Percentiles rank a stretch among this genome's conserved stretches.
These are phyloP conservation scores for Mrakia blollopis DNA, from an alignment of 768 basidiomycete genomes.

Conservation along the genomic window DNA sequence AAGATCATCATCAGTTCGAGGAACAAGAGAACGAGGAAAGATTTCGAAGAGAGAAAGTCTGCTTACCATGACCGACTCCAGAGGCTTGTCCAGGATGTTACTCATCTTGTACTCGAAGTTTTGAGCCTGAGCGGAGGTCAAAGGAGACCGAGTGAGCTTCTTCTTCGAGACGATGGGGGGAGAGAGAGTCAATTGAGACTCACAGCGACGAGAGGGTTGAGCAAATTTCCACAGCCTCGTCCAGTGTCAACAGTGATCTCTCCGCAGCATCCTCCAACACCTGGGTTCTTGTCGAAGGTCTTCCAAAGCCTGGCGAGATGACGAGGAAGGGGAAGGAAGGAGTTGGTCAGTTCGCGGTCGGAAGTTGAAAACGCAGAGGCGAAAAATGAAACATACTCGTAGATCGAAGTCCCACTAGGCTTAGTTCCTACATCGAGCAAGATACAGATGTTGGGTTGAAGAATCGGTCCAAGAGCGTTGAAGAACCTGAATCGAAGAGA, in stretches of 20 bases:
- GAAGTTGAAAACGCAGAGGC: too few species aligned
- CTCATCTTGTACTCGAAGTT: slow-evolving; percentile 46
- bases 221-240: slow-evolving; percentile 55
- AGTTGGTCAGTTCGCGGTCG: not conserved
- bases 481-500: slow-evolving; percentile 3
- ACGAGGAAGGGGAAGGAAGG: not conserved
- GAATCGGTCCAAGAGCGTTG: slow-evolving; percentile 31
- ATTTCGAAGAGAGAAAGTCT: not conserved
- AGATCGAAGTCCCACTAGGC: slow-evolving; percentile 49
- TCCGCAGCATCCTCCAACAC: slow-evolving; percentile 25
- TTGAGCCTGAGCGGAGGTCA: not conserved
- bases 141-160: too few species aligned
- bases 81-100: slow-evolving; percentile 58
- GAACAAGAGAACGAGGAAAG: not conserved
- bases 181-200: too few species aligned
- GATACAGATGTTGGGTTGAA: slow-evolving; percentile 65
- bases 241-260: slow-evolving; percentile 51
- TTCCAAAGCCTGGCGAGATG: slow-evolving; percentile 23
- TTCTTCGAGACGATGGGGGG: too few species aligned
- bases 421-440: slow-evolving; percentile 27
- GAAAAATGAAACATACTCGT: too few species aligned
- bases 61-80: slow-evolving; percentile 61
- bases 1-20: not conserved
- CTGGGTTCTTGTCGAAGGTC: slow-evolving; percentile 41
- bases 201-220: slow-evolving; percentile 19